Conservation (phyloP, 2,329 filamentous ascomycete species). For the Aureobasidium zeae region DNA sequence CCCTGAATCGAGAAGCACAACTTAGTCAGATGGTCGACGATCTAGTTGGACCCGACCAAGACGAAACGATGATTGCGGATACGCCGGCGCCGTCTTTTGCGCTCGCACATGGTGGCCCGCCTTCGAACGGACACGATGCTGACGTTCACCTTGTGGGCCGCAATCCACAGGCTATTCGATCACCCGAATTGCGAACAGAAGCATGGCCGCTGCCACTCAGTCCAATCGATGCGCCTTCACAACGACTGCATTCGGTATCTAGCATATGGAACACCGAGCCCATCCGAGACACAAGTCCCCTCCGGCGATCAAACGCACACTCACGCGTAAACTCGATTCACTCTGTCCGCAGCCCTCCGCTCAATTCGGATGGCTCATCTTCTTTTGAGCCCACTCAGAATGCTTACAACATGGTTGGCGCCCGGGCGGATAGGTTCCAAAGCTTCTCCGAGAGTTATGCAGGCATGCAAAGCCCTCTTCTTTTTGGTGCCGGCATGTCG, state of each 20-base stretch:
- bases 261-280: constrained; percentile 23
- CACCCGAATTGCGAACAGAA: constrained; percentile 10
- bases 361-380: constrained; percentile 14
- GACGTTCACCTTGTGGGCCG: too few species aligned
- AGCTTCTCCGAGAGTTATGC: constrained; percentile 25
- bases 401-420: constrained; percentile 18
- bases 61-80: constrained; percentile 31
- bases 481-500: constrained; percentile 32
- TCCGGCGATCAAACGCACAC: constrained; percentile 22
- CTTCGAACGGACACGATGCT: too few species aligned
- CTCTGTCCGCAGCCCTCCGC: constrained; percentile 30
- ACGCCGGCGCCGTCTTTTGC: background rate
- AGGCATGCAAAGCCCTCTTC: constrained; percentile 32
- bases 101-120: background rate
- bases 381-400: constrained; percentile 19
- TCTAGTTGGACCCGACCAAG: constrained; percentile 39
- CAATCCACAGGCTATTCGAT: constrained; percentile 2
- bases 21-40: constrained; percentile 52
- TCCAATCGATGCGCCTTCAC: constrained; percentile 6
- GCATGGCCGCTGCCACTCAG: constrained; percentile 7
- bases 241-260: constrained; percentile 25
- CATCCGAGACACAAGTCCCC: constrained; percentile 5
- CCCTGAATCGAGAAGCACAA: constrained; percentile 35
- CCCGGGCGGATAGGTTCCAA: constrained; percentile 2
- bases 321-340: constrained; percentile 36